Evolutionary conservation across 352 stramenopile genomes (phyloP).

Genomic region (Phytopythium boreale): DNA sequence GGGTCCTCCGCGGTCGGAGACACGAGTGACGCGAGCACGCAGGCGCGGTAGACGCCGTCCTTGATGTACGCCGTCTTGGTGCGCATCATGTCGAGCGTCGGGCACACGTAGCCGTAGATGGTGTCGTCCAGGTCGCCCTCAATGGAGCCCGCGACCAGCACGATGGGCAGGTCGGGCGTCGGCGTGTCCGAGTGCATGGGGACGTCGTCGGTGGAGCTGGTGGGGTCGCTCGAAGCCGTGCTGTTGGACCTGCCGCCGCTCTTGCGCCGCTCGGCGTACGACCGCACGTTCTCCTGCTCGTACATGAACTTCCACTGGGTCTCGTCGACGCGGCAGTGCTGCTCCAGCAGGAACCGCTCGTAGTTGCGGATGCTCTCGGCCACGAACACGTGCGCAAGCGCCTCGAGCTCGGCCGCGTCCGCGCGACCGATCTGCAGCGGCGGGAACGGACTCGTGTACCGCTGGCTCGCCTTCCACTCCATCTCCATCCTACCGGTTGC

Average conservation of each 20-base stretch:
- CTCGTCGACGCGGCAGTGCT: constrained; percentile 19
- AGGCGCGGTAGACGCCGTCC: constrained; percentile 19
- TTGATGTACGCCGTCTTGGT: constrained; percentile 34
- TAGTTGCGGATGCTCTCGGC: constrained; percentile 25
- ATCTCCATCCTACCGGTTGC: neutral
- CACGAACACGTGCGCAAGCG: constrained; percentile 28
- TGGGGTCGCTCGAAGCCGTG: neutral
- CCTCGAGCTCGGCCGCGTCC: constrained; percentile 23
- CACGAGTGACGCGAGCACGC: constrained; percentile 30
- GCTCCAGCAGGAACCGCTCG: constrained; percentile 21
- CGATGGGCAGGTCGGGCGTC: constrained; percentile 18
- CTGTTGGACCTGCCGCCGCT: neutral
- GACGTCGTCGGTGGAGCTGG: neutral
- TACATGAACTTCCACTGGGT: constrained; percentile 39
- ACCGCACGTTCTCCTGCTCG: constrained; percentile 30
- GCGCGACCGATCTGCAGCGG: constrained; percentile 19
- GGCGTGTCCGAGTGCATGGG: constrained; percentile 11
- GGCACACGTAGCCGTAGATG: constrained; percentile 32
- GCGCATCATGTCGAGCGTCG: constrained; percentile 29
- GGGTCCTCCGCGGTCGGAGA: constrained; percentile 20
- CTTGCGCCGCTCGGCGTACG: constrained; percentile 21
- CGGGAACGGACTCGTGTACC: constrained; percentile 26
- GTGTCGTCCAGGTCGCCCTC: constrained; percentile 34
- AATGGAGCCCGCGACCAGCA: constrained; percentile 32
- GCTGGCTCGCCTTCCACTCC: constrained; percentile 21